Evolutionary conservation across 495 filamentous ascomycete species (phyloP).

Genomic region (Penicillium roqueforti): DNA sequence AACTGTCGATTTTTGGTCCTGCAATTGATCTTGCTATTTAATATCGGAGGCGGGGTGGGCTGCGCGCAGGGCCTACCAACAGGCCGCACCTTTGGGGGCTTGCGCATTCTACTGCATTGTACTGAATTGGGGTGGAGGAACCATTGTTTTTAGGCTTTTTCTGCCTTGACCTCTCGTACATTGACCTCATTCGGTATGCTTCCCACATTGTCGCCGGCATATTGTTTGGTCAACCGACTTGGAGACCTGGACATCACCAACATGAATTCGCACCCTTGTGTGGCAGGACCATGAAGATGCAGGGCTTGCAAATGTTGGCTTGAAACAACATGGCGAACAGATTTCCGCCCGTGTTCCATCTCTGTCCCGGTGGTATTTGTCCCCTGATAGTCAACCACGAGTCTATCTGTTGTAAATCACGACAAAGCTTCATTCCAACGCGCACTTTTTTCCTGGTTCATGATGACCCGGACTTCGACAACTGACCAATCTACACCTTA

Average conservation of each 20-base stretch:
- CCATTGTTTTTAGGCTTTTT: background rate
- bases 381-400: background rate
- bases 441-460: background rate
- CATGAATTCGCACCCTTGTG: background rate
- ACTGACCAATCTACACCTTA: background rate
- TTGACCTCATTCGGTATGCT: slow-evolving; percentile 3
- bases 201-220: background rate
- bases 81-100: background rate
- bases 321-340: background rate
- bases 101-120: background rate
- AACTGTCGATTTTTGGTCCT: background rate
- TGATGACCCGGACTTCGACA: background rate
- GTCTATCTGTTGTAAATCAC: slow-evolving; percentile 19
- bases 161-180: slow-evolving; percentile 3
- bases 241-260: background rate
- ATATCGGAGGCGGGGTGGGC: background rate
- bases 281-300: background rate
- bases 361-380: background rate
- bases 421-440: background rate
- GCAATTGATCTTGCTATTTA: background rate
- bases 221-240: background rate
- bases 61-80: slow-evolving; percentile 4
- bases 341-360: background rate
- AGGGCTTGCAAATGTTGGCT: background rate
- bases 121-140: background rate